phyloP scores from a whole-genome alignment of 2,329 filamentous ascomycete genomes.

The Ophiobolus disseminans region DNA sequence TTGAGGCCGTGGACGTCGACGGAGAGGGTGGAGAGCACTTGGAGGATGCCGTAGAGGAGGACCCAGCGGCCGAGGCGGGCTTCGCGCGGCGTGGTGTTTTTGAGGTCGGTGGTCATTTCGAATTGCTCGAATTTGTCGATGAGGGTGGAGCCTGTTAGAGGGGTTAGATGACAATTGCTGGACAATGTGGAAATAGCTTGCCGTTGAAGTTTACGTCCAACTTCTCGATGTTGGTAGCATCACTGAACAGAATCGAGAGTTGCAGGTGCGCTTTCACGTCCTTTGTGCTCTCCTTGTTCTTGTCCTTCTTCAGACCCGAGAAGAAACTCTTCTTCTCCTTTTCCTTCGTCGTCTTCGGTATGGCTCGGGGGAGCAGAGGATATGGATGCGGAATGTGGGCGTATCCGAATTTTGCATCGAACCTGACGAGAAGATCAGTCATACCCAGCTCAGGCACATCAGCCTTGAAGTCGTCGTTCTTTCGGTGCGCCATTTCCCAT shows the following conservation, averaged over 20 bases:
- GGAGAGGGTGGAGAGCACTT: slow-evolving; percentile 51
- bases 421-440: slow-evolving; percentile 70
- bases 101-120: slow-evolving; percentile 47
- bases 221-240: slow-evolving; percentile 51
- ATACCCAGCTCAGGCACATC: slow-evolving; percentile 64
- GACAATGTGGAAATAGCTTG: slow-evolving; percentile 16
- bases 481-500: slow-evolving; percentile 64
- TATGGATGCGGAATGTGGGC: slow-evolving; percentile 64
- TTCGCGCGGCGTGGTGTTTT: slow-evolving; percentile 45
- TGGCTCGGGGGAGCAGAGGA: slow-evolving; percentile 63
- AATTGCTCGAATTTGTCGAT: slow-evolving; percentile 52
- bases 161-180: slow-evolving; percentile 15
- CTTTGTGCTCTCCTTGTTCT: slow-evolving; percentile 36
- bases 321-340: slow-evolving; percentile 47
- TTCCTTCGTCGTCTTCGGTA: slow-evolving; percentile 30
- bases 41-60: slow-evolving; percentile 52
- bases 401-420: slow-evolving; percentile 67
- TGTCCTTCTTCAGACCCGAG: slow-evolving; percentile 44
- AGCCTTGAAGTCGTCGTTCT: slow-evolving; percentile 47
- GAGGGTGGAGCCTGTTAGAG: slow-evolving; percentile 42
- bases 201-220: slow-evolving; percentile 46
- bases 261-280: slow-evolving; percentile 51
- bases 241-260: slow-evolving; percentile 49
- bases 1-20: slow-evolving; percentile 51
- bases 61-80: slow-evolving; percentile 55